A percentile compares a stretch with the other conserved stretches of the same genome.
These are phyloP conservation scores for Oryza australiensis DNA, from an alignment of 176 grass and related monocot genomes.

Conservation along the genomic window DNA sequence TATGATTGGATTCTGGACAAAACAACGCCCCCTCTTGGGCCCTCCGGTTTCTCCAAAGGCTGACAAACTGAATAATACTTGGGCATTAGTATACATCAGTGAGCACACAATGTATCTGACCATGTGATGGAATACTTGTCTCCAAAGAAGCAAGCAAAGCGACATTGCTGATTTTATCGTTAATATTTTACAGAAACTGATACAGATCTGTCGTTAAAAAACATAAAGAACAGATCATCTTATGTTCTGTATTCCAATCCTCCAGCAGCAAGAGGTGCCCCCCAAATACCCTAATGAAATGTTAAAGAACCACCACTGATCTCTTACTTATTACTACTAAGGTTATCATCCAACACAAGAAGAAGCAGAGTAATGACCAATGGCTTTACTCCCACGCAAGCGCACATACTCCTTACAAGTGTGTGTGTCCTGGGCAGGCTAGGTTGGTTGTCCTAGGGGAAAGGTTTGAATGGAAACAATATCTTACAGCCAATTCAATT, in stretches of 20 bases:
- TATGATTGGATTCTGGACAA: conserved; percentile 51
- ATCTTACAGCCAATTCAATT: conserved; percentile 39
- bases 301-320: conserved; percentile 35
- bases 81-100: conserved; percentile 37
- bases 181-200: conserved; percentile 47
- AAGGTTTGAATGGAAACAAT: conserved; percentile 48
- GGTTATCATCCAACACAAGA: conserved; percentile 27
- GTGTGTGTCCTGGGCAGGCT: conserved; percentile 35
- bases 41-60: conserved; percentile 53
- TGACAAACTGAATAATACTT: conserved; percentile 47
- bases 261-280: conserved; percentile 42
- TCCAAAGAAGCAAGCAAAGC: conserved; percentile 61
- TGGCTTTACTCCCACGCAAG: conserved; percentile 44
- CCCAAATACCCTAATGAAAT: conserved; percentile 42
- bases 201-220: conserved; percentile 49
- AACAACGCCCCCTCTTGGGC: conserved; percentile 26
- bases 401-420: background rate
- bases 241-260: conserved; percentile 30
- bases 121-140: conserved; percentile 55
- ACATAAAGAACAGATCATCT: conserved; percentile 22
- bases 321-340: background rate
- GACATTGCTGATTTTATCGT: conserved; percentile 47
- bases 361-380: conserved; percentile 19
- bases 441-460: conserved; percentile 40
- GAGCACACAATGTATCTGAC: conserved; percentile 45